These are phyloP conservation scores for Phytopythium delawarense DNA, from an alignment of 352 stramenopile species.

Conservation along the genomic window DNA sequence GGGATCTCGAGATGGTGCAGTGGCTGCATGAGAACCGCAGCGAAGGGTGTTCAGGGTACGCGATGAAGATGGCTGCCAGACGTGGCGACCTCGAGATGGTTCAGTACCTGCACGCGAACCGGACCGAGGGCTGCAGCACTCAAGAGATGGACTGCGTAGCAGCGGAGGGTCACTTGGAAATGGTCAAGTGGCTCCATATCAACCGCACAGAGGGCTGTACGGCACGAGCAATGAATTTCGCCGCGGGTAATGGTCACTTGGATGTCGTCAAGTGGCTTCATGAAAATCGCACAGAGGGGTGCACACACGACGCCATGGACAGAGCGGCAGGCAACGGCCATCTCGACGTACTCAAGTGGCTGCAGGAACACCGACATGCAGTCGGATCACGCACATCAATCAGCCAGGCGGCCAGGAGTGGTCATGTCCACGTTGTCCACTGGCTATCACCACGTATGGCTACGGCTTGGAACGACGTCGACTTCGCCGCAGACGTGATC, in stretches of 20 bases:
- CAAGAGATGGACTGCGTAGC: not conserved
- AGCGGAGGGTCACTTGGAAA: not conserved
- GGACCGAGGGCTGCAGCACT: not conserved
- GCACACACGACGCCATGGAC: not conserved
- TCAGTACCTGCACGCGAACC: not conserved
- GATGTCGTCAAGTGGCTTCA: not conserved
- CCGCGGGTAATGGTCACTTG: not conserved
- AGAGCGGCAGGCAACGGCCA: not conserved
- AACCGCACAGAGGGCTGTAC: not conserved
- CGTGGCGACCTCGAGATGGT: not conserved
- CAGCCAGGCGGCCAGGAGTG: not conserved
- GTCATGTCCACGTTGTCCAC: not conserved
- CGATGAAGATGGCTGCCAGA: not conserved
- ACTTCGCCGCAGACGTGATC: not conserved
- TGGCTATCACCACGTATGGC: not conserved
- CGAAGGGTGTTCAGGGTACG: not conserved
- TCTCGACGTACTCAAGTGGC: conserved; percentile 4
- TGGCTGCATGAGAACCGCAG: not conserved
- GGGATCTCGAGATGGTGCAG: not conserved
- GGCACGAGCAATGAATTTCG: not conserved
- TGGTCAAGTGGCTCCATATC: not conserved
- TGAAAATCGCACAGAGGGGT: not conserved
- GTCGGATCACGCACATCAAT: not conserved
- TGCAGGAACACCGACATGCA: not conserved
- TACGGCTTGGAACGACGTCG: too few species aligned